Evolutionary conservation across 148 eudicot species (phyloP).

Genomic region (Chenopodium berlandieri): DNA sequence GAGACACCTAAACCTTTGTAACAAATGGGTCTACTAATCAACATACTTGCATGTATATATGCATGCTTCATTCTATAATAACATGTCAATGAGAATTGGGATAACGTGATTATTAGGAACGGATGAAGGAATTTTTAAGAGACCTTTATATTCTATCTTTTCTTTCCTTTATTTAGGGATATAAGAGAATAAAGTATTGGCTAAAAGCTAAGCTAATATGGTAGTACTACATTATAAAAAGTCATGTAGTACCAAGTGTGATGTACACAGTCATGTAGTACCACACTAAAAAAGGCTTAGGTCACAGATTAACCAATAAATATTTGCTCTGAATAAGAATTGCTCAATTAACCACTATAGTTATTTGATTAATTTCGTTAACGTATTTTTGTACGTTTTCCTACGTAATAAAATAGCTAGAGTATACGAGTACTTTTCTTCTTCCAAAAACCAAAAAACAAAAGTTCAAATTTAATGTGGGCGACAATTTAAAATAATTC

Average conservation of each 20-base stretch:
- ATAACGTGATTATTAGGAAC: no score
- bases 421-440: background rate
- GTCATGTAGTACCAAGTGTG: background rate
- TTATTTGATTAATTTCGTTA: background rate
- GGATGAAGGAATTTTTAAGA: no score
- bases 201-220: background rate
- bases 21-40: no score
- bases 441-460: background rate
- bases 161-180: background rate
- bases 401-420: background rate
- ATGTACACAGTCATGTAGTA: background rate
- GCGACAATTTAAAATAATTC: background rate
- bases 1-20: no score
- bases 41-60: no score
- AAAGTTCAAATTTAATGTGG: background rate
- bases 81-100: no score
- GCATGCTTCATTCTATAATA: no score
- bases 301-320: background rate
- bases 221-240: background rate
- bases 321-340: no score
- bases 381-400: background rate
- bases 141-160: no score
- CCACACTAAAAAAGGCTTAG: background rate
- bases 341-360: no score
- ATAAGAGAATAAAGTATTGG: background rate